Conservation (phyloP, 495 filamentous ascomycete species). For the Cladorrhinum samala region DNA sequence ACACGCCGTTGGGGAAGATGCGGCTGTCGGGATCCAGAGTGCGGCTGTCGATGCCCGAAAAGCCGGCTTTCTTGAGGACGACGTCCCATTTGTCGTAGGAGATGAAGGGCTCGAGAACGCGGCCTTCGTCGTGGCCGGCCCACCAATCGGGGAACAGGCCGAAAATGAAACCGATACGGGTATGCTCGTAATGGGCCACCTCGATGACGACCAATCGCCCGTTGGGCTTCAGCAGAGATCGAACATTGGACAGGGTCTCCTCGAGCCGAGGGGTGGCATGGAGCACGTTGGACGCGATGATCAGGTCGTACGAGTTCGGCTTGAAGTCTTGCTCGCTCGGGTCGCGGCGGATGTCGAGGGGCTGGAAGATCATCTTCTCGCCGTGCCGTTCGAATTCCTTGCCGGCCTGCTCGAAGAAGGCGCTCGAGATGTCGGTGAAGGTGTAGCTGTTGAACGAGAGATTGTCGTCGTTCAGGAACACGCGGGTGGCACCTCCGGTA, state of each 20-base stretch:
- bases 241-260: background rate
- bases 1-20: background rate
- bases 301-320: background rate
- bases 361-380: background rate
- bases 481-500: constrained; percentile 37
- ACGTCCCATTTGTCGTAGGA: background rate
- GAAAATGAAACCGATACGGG: background rate
- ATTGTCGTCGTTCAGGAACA: constrained; percentile 18
- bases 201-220: background rate
- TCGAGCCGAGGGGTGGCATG: background rate
- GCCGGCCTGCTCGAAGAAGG: background rate
- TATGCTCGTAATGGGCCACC: background rate
- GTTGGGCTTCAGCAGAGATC: background rate
- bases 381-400: too few species aligned
- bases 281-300: background rate
- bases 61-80: background rate
- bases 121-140: background rate
- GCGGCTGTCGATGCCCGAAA: background rate
- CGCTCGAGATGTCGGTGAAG: constrained; percentile 33
- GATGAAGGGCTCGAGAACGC: background rate
- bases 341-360: background rate
- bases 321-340: background rate
- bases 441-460: constrained; percentile 31
- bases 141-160: background rate
- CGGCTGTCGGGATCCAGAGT: background rate